Base-by-base conservation (phyloP, 768 basidiomycete species). In the Auriculariales sp. region DNA sequence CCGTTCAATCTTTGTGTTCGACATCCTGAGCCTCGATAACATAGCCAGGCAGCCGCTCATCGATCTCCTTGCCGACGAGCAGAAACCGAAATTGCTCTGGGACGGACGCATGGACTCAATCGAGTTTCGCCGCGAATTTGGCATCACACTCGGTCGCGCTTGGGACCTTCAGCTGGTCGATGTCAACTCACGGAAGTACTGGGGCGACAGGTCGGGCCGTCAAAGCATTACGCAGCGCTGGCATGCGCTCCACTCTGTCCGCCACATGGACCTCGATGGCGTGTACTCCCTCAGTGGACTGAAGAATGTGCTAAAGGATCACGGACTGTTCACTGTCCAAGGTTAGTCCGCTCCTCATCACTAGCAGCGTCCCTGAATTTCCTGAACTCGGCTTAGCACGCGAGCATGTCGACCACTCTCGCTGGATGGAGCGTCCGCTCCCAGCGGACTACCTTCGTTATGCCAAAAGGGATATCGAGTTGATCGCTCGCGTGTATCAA, bases 101-200 rank as follows among this genome's bases (percentile, higher is more conserved):
- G 70, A 71, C 54, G 69, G 68, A 9, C 61, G 69, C 1, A 64
- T 64, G 56, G 70, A 71, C 54, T 67, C 57, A 55, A 55, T 64
- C 31, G 69, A 71, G 52, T 57, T 71, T 2, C 53, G 24, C 6
- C 47, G 58, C 15, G 44, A 52, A 0, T 66, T 64, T 28, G 59
- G 60, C 3, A 57, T 68, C 19, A 19, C 42, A 0, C 53, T 71
- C 17, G 54, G 57, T 4, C 59, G 61, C 15, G 61, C 70, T 6
- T 49, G 70, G 11, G 70, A 71, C 52, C 61, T 71, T 19, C 69
- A 71, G 50, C 59, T 71, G 14, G 70, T 61, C 2, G 70, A 70
- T 52, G 60, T 69, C 48, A 49, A 55, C 30, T 65, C 64, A 0
- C 62, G 66, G 9, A 7, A 7, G 9, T 39, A 53, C 6, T 42